Conservation (phyloP, 2,329 filamentous ascomycete species). For the Ophiostoma novo-ulmi region DNA sequence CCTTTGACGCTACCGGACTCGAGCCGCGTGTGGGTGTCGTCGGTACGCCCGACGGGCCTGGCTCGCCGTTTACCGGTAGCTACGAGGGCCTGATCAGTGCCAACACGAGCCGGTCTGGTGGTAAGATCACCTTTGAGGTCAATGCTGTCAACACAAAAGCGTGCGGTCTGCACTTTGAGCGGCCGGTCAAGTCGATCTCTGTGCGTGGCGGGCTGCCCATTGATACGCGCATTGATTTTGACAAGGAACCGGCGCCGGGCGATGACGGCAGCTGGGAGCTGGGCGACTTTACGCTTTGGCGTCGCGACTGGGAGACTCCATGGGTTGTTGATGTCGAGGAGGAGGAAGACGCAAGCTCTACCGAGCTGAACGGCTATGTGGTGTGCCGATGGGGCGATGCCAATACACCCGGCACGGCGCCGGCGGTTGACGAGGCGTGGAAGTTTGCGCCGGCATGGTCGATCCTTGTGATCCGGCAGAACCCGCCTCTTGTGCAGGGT, state of each 20-base stretch:
- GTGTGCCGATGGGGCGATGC: slow-evolving; percentile 85
- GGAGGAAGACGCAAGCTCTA: slow-evolving; percentile 37
- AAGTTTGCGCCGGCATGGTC: slow-evolving; percentile 77
- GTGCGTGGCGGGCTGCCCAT: slow-evolving; percentile 55
- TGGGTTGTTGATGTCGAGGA: slow-evolving; percentile 74
- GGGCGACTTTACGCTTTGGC: slow-evolving; percentile 71
- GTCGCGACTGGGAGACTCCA: slow-evolving; percentile 67
- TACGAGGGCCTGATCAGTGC: slow-evolving; percentile 61
- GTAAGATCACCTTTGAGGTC: slow-evolving; percentile 53
- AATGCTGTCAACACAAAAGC: slow-evolving; percentile 69
- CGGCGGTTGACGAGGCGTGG: slow-evolving; percentile 74
- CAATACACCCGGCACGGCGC: slow-evolving; percentile 66
- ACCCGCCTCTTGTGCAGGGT: slow-evolving; percentile 76
- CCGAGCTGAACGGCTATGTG: slow-evolving; percentile 56
- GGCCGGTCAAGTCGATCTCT: slow-evolving; percentile 58
- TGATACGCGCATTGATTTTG: slow-evolving; percentile 60
- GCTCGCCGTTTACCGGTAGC: slow-evolving; percentile 53
- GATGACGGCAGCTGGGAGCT: slow-evolving; percentile 53
- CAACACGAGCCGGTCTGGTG: slow-evolving; percentile 45
- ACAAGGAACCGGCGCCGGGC: slow-evolving; percentile 41
- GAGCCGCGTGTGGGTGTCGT: slow-evolving; percentile 40
- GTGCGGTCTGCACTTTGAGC: slow-evolving; percentile 68
- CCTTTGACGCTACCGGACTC: slow-evolving; percentile 55
- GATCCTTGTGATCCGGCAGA: slow-evolving; percentile 62
- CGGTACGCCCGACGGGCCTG: slow-evolving; percentile 52